These are phyloP conservation scores for Hagleromyces aurorensis DNA, from an alignment of 805 yeast genomes.

Conservation along the genomic window DNA sequence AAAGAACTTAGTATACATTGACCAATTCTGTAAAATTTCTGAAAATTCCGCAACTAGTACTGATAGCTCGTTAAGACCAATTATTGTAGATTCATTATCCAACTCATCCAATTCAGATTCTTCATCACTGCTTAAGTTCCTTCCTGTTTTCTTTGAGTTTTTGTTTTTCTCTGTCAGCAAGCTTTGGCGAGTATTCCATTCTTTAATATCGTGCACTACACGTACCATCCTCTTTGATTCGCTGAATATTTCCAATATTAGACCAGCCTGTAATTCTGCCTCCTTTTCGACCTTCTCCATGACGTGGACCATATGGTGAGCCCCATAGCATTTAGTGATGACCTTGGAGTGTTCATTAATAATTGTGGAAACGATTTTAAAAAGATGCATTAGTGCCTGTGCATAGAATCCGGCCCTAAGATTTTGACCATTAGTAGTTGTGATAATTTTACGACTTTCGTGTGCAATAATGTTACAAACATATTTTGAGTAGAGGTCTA, in stretches of 20 bases:
- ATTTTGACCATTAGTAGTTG: conserved; percentile 40
- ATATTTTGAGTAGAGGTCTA: conserved; percentile 75
- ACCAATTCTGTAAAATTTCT: conserved; percentile 78
- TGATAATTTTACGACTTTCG: conserved; percentile 62
- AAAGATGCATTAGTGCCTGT: conserved; percentile 54
- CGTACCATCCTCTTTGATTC: conserved; percentile 60
- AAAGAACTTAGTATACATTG: conserved; percentile 65
- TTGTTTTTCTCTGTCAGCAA: conserved; percentile 4
- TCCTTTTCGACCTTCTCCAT: conserved; percentile 73
- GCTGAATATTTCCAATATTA: conserved; percentile 78
- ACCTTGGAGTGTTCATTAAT: conserved; percentile 80
- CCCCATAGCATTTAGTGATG: conserved; percentile 66
- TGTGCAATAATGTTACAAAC: conserved; percentile 78
- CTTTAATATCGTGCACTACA: conserved; percentile 38
- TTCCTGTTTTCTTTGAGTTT: conserved; percentile 6
- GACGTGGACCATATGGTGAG: conserved; percentile 51
- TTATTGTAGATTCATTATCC: conserved; percentile 47
- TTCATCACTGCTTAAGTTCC: conserved; percentile 8
- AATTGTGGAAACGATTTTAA: conserved; percentile 79
- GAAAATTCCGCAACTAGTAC: conserved; percentile 57
- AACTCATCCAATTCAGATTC: too few species aligned
- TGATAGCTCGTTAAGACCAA: conserved; percentile 39
- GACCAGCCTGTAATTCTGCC: conserved; percentile 86
- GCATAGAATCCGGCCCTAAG: conserved; percentile 35
- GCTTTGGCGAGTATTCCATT: conserved; percentile 10